Conservation (phyloP, 2,329 filamentous ascomycete species). For the Ceratocystis variospora region DNA sequence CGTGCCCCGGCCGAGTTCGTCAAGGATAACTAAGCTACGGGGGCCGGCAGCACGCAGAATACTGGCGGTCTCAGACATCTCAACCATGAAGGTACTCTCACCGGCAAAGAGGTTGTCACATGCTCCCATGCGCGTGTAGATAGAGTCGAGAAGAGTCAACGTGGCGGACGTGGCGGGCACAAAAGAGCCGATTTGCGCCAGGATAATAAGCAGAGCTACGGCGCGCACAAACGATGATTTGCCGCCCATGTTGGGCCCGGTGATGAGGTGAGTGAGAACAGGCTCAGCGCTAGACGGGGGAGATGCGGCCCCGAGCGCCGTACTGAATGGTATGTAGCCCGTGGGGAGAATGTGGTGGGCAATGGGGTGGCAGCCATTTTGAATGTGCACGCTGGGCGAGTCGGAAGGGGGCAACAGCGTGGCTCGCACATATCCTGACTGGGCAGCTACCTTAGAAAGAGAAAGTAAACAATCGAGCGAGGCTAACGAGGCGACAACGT, state of each 20-base stretch:
- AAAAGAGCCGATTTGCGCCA: conserved; percentile 89
- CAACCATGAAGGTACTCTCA: conserved; percentile 96
- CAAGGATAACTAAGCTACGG: conserved; percentile 74
- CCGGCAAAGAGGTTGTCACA: conserved; percentile 92
- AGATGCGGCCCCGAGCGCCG: conserved; percentile 36
- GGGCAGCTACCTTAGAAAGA: conserved; percentile 66
- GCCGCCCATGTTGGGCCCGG: conserved; percentile 96
- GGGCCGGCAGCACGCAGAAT: conserved; percentile 83
- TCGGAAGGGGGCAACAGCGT: conserved; percentile 47
- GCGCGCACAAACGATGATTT: conserved; percentile 96
- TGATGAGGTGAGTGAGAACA: conserved; percentile 70
- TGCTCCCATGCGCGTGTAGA: conserved; percentile 91
- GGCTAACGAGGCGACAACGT: conserved; percentile 73
- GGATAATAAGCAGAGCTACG: conserved; percentile 78
- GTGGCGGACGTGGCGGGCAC: conserved; percentile 64
- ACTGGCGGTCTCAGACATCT: conserved; percentile 79
- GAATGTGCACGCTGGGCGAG: conserved; percentile 54
- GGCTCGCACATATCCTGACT: conserved; percentile 80
- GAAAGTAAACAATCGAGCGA: conserved; percentile 83
- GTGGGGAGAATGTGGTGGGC: conserved; percentile 65
- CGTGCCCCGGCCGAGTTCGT: conserved; percentile 87
- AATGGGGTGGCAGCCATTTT: conserved; percentile 78
- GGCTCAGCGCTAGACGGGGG: conserved; percentile 36
- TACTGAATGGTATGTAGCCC: conserved; percentile 82
- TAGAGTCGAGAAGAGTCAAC: conserved; percentile 75